Evolutionary conservation across 176 grass and related monocot genomes (phyloP).

Genomic region (Lolium multiflorum): DNA sequence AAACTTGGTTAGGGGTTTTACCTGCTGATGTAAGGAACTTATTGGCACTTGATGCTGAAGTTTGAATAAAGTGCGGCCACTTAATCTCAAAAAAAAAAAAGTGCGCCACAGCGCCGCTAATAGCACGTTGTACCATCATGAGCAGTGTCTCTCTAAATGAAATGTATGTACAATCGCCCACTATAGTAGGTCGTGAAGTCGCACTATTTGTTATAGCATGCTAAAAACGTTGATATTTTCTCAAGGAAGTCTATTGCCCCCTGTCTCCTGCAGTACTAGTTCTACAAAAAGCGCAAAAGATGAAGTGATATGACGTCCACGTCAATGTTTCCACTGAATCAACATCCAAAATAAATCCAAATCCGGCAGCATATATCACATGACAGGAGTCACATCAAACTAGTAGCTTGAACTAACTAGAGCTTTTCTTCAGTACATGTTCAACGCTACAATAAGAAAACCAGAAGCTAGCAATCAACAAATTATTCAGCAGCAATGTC

Average conservation of each 20-base stretch:
- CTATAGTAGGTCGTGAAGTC: too few species aligned
- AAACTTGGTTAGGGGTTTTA: too few species aligned
- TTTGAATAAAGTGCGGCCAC: too few species aligned
- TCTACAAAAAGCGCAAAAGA: background rate
- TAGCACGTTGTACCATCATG: too few species aligned
- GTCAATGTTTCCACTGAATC: background rate
- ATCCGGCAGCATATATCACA: background rate
- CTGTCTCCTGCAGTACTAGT: background rate
- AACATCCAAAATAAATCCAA: constrained; percentile 2
- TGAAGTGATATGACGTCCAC: background rate
- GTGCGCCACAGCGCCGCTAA: too few species aligned
- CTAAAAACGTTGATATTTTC: too few species aligned
- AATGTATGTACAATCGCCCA: too few species aligned
- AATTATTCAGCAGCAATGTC: constrained; percentile 3
- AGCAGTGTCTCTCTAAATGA: too few species aligned
- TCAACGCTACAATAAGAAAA: background rate
- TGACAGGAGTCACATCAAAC: background rate
- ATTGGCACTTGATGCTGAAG: too few species aligned
- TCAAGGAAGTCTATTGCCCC: background rate
- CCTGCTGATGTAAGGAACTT: too few species aligned
- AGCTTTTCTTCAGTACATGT: background rate
- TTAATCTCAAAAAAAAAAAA: too few species aligned
- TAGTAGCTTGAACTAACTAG: background rate
- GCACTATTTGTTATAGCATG: too few species aligned
- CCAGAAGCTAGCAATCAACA: constrained; percentile 27